These are phyloP conservation scores for Neofusicoccum laricinum DNA, from an alignment of 2,329 filamentous ascomycete genomes.

Conservation along the genomic window DNA sequence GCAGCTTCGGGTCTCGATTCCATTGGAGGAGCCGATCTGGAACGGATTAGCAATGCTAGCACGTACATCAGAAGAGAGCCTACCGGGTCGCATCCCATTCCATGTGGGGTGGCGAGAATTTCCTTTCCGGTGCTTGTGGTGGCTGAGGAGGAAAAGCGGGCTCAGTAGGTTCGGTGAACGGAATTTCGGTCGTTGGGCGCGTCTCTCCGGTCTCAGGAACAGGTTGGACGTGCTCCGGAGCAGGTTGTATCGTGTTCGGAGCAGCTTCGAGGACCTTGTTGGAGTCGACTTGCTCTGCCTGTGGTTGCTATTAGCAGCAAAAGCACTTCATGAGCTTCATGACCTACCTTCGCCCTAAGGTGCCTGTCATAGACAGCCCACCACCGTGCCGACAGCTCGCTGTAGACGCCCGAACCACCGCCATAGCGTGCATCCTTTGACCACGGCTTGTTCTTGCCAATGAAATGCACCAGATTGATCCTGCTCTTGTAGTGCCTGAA, in stretches of 20 bases:
- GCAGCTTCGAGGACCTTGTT: neutral
- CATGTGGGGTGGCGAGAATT: constrained; percentile 56
- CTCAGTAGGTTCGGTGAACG: constrained; percentile 44
- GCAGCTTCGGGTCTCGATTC: constrained; percentile 79
- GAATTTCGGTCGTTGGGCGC: constrained; percentile 38
- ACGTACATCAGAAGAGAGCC: constrained; percentile 22
- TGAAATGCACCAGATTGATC: constrained; percentile 92
- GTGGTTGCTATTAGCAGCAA: neutral
- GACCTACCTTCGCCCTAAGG: constrained; percentile 50
- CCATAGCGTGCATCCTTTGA: constrained; percentile 38
- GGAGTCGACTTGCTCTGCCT: constrained; percentile 8
- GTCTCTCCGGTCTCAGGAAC: constrained; percentile 28
- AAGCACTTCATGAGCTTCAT: neutral
- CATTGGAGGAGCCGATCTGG: constrained; percentile 48
- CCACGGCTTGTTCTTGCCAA: constrained; percentile 91
- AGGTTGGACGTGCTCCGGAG: constrained; percentile 13
- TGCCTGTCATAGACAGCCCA: constrained; percentile 93
- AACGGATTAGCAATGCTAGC: constrained; percentile 18
- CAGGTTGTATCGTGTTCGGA: constrained; percentile 19
- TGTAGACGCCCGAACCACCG: constrained; percentile 63
- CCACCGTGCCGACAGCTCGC: constrained; percentile 83
- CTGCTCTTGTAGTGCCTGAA: constrained; percentile 89
- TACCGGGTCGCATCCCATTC: constrained; percentile 64
- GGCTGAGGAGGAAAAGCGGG: constrained; percentile 35
- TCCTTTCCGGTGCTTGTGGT: constrained; percentile 46